A percentile compares a stretch with the other conserved stretches of the same genome.
Evolutionary conservation across 2,329 filamentous ascomycete species (phyloP).

Genomic region (Hypoxylon sp.): DNA sequence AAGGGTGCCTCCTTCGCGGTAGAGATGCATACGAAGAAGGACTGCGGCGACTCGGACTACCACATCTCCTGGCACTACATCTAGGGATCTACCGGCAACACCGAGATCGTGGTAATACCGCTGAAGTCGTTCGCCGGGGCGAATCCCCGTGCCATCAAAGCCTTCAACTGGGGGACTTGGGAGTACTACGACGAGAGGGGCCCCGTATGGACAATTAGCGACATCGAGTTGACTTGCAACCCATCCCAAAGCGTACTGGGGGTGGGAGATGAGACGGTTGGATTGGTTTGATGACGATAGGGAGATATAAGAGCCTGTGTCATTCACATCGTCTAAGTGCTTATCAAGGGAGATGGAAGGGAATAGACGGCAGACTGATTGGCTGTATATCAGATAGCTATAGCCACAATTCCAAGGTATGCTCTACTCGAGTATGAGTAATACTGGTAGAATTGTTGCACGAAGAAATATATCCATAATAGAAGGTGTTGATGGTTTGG

Average conservation of each 20-base stretch:
- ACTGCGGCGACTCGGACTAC: conserved; percentile 54
- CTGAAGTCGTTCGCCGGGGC: conserved; percentile 55
- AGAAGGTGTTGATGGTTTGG: too few species aligned
- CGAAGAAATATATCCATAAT: not conserved
- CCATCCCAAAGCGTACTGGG: not conserved
- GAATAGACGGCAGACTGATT: not conserved
- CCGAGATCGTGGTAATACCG: conserved; percentile 57
- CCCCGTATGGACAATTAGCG: conserved; percentile 16
- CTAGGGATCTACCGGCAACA: conserved; percentile 53
- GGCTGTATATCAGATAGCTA: not conserved
- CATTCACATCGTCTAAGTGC: not conserved
- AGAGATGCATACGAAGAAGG: conserved; percentile 58
- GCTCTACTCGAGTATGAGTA: not conserved
- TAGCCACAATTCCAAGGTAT: not conserved
- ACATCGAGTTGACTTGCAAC: conserved; percentile 22
- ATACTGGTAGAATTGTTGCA: not conserved
- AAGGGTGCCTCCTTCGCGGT: conserved; percentile 52
- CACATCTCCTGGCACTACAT: conserved; percentile 54
- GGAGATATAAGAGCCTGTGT: not conserved
- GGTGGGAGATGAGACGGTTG: not conserved
- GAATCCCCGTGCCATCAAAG: conserved; percentile 56
- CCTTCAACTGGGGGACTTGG: conserved; percentile 49
- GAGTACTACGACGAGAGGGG: not conserved
- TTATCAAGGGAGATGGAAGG: not conserved
- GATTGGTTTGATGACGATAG: not conserved